Percentiles rank a stretch among this genome's conserved stretches.
Conservation (phyloP, 2,329 filamentous ascomycete species). For the Epichloe bromicola region DNA sequence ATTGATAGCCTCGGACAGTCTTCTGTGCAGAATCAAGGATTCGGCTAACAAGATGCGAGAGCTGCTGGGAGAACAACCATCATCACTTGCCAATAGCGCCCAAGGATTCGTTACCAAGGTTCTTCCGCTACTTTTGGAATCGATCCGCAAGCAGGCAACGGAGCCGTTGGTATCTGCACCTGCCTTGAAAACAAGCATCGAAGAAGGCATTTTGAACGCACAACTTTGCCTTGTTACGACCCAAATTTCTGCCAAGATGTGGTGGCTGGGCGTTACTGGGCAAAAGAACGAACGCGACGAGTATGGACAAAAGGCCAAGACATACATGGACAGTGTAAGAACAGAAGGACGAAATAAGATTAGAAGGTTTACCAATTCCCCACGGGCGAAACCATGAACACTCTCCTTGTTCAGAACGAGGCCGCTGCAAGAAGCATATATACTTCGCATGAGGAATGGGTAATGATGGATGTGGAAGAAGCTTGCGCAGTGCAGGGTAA, state of each 20-base stretch:
- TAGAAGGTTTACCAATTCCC: not conserved
- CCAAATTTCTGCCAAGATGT: constrained; percentile 42
- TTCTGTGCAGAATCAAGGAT: constrained; percentile 12
- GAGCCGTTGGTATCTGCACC: not conserved
- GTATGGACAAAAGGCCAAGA: constrained; percentile 35
- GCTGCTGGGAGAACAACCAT: constrained; percentile 12
- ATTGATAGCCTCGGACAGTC: constrained; percentile 16
- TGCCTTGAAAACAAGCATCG: not conserved
- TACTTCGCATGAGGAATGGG: not conserved
- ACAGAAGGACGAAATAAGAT: not conserved
- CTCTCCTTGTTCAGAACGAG: not conserved
- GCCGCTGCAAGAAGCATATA: not conserved
- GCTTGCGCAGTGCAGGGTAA: not conserved
- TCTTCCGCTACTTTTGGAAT: constrained; percentile 11
- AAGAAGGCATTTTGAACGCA: constrained; percentile 1
- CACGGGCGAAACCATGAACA: not conserved
- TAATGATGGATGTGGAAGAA: not conserved
- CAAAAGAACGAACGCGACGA: constrained; percentile 31
- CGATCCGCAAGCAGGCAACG: constrained; percentile 24
- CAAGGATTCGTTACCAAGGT: constrained; percentile 10
- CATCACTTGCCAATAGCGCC: constrained; percentile 8
- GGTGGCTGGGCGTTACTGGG: constrained; percentile 42
- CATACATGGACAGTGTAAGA: constrained; percentile 20
- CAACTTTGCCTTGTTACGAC: constrained; percentile 35
- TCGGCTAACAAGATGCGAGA: constrained; percentile 12